Conservation (phyloP, 352 stramenopile species). For the Pythium folliculosum region DNA sequence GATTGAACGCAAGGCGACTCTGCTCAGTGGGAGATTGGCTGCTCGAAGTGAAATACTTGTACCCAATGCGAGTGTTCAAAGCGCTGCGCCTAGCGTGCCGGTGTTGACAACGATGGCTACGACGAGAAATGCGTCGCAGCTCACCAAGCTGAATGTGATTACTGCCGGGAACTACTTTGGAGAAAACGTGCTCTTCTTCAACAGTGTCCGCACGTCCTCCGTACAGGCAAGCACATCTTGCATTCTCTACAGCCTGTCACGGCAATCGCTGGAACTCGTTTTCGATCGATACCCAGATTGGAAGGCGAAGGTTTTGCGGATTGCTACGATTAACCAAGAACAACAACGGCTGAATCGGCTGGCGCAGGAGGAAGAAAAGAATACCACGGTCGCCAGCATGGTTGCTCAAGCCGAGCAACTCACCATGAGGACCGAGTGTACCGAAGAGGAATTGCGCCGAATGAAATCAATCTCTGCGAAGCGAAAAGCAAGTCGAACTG, state of each 20-base stretch:
- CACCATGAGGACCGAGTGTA: constrained; percentile 36
- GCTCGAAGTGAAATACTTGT: neutral
- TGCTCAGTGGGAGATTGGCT: neutral
- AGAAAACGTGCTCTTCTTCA: constrained; percentile 68
- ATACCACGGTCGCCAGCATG: constrained; percentile 31
- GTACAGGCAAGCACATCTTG: constrained; percentile 63
- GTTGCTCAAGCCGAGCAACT: constrained; percentile 38
- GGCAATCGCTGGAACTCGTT: constrained; percentile 62
- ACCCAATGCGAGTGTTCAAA: neutral
- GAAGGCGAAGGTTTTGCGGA: constrained; percentile 70
- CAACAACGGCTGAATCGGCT: constrained; percentile 51
- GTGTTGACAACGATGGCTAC: neutral
- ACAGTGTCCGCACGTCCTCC: constrained; percentile 56
- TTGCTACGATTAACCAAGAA: constrained; percentile 60
- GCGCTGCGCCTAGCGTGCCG: neutral
- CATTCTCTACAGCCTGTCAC: constrained; percentile 71
- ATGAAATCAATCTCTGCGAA: constrained; percentile 29
- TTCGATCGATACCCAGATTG: constrained; percentile 72
- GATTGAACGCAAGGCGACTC: constrained; percentile 26
- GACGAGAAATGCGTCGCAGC: constrained; percentile 14
- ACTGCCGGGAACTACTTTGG: constrained; percentile 60
- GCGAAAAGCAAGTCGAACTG: constrained; percentile 21
- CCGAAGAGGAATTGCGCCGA: constrained; percentile 41
- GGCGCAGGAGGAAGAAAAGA: constrained; percentile 35
- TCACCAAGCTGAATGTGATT: constrained; percentile 62